phyloP scores from a whole-genome alignment of 108 stramenopile genomes.

The Nitzschia palea region DNA sequence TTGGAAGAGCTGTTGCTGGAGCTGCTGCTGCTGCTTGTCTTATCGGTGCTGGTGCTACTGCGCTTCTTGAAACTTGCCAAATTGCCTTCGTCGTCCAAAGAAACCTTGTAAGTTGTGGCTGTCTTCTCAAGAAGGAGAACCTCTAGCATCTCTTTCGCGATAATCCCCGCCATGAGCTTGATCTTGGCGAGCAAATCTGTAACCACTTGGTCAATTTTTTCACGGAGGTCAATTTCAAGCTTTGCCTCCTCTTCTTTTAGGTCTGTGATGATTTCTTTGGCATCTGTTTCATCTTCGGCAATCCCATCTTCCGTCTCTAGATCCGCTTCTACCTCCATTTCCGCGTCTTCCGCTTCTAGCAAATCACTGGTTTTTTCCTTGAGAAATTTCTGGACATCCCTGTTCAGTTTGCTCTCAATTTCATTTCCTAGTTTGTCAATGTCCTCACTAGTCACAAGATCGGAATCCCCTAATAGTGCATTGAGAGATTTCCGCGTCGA shows the following conservation, averaged over 20 bases:
- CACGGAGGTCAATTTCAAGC: not conserved
- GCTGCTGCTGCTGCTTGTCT: not conserved
- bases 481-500: not conserved
- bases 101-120: not conserved
- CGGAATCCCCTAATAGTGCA: constrained; percentile 1
- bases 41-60: not conserved
- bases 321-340: constrained; percentile 6
- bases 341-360: not conserved
- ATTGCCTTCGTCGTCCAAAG: not conserved
- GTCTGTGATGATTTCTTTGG: not conserved
- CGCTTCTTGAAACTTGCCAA: not conserved
- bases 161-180: not conserved
- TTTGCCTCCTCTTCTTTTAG: constrained; percentile 4
- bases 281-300: not conserved
- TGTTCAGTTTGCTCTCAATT: not conserved
- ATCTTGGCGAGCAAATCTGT: not conserved
- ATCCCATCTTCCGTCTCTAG: constrained; percentile 1
- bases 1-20: not conserved
- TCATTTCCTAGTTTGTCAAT: not conserved
- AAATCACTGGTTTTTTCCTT: not conserved
- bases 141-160: constrained; percentile 8
- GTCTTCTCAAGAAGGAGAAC: not conserved
- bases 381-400: not conserved
- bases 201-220: not conserved
- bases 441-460: not conserved